These are phyloP conservation scores for Oidiodendron maius DNA, from an alignment of 495 filamentous ascomycete genomes.

Conservation along the genomic window DNA sequence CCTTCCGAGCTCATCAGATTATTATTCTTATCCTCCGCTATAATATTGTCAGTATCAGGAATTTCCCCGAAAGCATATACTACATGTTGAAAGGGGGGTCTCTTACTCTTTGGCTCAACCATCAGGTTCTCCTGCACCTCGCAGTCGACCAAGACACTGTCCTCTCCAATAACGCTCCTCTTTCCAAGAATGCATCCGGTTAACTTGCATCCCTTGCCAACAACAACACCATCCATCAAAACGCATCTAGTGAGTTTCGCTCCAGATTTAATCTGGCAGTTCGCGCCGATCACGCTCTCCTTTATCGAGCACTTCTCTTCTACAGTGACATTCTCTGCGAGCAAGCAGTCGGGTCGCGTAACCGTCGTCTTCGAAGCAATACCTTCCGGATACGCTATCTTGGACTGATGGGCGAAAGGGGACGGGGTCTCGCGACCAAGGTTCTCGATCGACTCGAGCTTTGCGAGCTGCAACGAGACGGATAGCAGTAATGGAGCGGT, in stretches of 20 bases:
- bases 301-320: constrained; percentile 82
- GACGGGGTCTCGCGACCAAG: constrained; percentile 49
- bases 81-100: no score
- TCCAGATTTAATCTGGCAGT: constrained; percentile 74
- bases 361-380: constrained; percentile 73
- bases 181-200: constrained; percentile 79
- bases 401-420: constrained; percentile 66
- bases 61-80: no score
- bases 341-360: constrained; percentile 65
- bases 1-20: constrained; percentile 83
- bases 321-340: constrained; percentile 81
- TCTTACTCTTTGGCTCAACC: constrained; percentile 73
- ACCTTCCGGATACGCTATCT: constrained; percentile 73
- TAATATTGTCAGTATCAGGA: neutral
- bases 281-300: constrained; percentile 78
- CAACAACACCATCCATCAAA: constrained; percentile 82
- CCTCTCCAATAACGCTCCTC: constrained; percentile 67
- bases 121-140: constrained; percentile 82
- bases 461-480: constrained; percentile 80
- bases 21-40: constrained; percentile 74
- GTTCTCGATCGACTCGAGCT: constrained; percentile 61
- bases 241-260: constrained; percentile 77
- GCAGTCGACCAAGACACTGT: constrained; percentile 72
- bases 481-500: constrained; percentile 73
- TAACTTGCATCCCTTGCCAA: constrained; percentile 70